A percentile compares a stretch with the other conserved stretches of the same genome.
phyloP scores from a whole-genome alignment of 768 basidiomycete genomes.

The Leccinellum rugosiceps region DNA sequence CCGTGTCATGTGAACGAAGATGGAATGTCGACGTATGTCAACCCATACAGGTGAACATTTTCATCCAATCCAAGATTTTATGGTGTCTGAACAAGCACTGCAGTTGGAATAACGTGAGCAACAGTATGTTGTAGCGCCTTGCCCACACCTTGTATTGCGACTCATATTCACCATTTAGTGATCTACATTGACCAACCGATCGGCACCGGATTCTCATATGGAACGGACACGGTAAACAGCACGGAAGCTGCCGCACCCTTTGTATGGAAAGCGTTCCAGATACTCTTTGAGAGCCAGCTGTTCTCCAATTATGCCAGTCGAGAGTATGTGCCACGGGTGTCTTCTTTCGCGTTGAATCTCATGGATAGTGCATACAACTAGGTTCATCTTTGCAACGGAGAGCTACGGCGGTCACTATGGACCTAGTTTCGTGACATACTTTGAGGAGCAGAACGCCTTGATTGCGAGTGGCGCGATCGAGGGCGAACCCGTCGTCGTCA shows the following conservation, averaged over 20 bases:
- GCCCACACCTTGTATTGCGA: not conserved
- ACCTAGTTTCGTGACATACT: slow-evolving; percentile 60
- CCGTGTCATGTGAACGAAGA: slow-evolving; percentile 61
- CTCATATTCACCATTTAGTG: slow-evolving; percentile 36
- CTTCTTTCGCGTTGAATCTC: not conserved
- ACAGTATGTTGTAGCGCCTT: slow-evolving; percentile 42
- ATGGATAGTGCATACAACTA: slow-evolving; percentile 14
- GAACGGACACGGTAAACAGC: slow-evolving; percentile 51
- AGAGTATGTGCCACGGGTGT: slow-evolving; percentile 38
- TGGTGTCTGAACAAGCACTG: not conserved
- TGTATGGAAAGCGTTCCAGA: slow-evolving; percentile 62
- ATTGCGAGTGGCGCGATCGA: slow-evolving; percentile 43
- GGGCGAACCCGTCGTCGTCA: slow-evolving; percentile 52
- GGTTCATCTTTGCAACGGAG: slow-evolving; percentile 64
- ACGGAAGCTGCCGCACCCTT: slow-evolving; percentile 50
- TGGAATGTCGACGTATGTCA: slow-evolving; percentile 47
- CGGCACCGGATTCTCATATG: slow-evolving; percentile 62
- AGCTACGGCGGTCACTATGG: slow-evolving; percentile 71
- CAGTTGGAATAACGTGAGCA: slow-evolving; percentile 69
- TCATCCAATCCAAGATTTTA: not conserved
- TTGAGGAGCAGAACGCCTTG: slow-evolving; percentile 56
- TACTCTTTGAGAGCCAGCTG: slow-evolving; percentile 54
- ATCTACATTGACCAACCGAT: slow-evolving; percentile 72
- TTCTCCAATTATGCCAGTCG: slow-evolving; percentile 49
- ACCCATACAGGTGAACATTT: slow-evolving; percentile 53